Base-by-base conservation (phyloP, 305 asterid genomes). In the Caryopteris hybrid region DNA sequence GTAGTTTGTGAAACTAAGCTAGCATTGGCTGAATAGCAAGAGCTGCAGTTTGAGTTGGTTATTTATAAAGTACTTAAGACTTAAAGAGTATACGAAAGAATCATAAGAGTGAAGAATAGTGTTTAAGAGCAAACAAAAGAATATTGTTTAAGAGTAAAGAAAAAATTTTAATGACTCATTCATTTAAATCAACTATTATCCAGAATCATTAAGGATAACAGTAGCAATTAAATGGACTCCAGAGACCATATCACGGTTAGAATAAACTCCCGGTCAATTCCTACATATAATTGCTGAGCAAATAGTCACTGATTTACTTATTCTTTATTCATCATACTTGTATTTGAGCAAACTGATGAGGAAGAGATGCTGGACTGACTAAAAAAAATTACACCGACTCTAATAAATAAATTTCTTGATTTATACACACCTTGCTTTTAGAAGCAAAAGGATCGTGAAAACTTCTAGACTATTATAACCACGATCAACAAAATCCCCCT, bases 401-500 rank as follows among this genome's bases (percentile, higher is more conserved):
- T 13, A 20, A 61, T 22, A 9, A 61, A 55, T 3, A 39, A 36
- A 64, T 51, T 12, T 51, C 52, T 8, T 64, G 11, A 36, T 63
- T 57, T 67, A 45, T 42, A 20, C 83, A 64, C 76, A 93, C 99
- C 99, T 93, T 60, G 99, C 99, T 80, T 93, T 93, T 63, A 93
- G 96, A 56, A 93, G 97, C 86, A 93, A 84, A 78, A 93, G 88
- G 73, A 93, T 93, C 62, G 95, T 87, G 85, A 93, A 93, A 74
- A 93, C 99, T 83, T 93, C 99, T 23, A 93, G 85, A 81, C 99
- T 93, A 73, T 93, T 93, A 79, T 93, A 93, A 64, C 99, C 99
- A 64, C 99, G 99, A 76, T 93, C 99, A 73, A 93, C 99, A 79
- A 93, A 93, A 76, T 93, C 99, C 76, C 99, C 99, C 99, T 93